Evolutionary conservation across 345 rosid genomes (phyloP).

Genomic region (Eucalyptus tenuipes): DNA sequence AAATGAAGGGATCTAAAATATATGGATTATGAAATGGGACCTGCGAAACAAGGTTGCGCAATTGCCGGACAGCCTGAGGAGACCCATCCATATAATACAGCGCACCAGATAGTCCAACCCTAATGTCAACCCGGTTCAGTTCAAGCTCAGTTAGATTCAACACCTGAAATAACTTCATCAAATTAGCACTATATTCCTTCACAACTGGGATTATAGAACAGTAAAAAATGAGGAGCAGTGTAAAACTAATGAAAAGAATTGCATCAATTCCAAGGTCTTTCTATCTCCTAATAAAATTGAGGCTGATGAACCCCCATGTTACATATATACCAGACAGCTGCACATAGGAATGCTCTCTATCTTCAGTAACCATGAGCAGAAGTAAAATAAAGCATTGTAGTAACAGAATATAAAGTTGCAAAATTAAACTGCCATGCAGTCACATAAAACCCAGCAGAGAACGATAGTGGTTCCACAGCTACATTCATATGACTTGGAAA

Average conservation of each 20-base stretch:
- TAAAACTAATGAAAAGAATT: neutral
- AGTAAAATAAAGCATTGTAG: neutral
- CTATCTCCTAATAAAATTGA: neutral
- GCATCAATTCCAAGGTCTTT: neutral
- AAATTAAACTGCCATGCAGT: neutral
- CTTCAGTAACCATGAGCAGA: neutral
- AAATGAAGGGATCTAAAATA: neutral
- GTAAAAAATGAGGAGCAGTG: neutral
- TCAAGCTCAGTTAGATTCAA: slow-evolving; percentile 91
- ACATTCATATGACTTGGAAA: neutral
- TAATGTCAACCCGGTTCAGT: slow-evolving; percentile 80
- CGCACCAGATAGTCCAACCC: slow-evolving; percentile 93
- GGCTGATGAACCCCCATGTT: neutral
- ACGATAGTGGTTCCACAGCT: neutral
- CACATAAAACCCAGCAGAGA: neutral
- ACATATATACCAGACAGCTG: neutral
- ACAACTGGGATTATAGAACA: neutral
- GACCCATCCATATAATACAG: slow-evolving; percentile 95
- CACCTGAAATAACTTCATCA: slow-evolving; percentile 36
- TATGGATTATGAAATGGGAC: slow-evolving; percentile 20
- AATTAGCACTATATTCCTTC: neutral
- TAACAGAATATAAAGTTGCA: neutral
- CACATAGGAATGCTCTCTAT: neutral
- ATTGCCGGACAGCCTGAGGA: slow-evolving; percentile 91
- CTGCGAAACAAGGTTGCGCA: slow-evolving; percentile 92